Base-by-base conservation (phyloP, 2,329 filamentous ascomycete species). In the Arthrocladium fulminans region DNA sequence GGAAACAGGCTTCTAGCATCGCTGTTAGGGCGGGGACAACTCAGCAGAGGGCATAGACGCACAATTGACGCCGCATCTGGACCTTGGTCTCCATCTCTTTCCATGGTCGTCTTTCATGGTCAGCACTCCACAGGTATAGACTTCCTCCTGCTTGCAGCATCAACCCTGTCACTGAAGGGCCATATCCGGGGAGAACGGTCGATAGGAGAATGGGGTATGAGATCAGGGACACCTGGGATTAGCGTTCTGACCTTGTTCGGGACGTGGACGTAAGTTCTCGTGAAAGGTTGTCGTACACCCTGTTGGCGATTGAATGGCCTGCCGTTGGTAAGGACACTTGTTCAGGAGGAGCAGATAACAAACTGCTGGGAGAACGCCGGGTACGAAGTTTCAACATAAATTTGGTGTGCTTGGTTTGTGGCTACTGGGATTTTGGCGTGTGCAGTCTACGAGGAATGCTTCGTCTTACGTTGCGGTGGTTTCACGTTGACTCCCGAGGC, bases 1-100 rank as follows among this genome's bases (percentile, higher is more conserved):
- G 17, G 71, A 73, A 3, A 73, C 71, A 3, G 71, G 70, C 61
- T 64, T 68, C 47, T 42, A 25, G 13, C 22, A 20, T 22, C 27
- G 23, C 17, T 15, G 23, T 43, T 37, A 37, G 29, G n/a, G 23
- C 37, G 23, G 4, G 39, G 13, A 8, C 10, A 13, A 22, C 7
- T 12, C 20, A 19, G 22, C 19, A 2, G 27, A 8, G 17, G 29
- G 25, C 12, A 19, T 23, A 12, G 24, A 35, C 37, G 4, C 25
- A 43, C 46, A 46, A 48, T 32, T 19, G 45, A 41, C 17, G 45
- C 45, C 15, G 29, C 43, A 29, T 41, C 42, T 46, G 42, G 37
- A 48, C 52, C 49, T 49, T 53, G 44, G 46, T 56, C 47, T 27
- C 43, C 46, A 30, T 56, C 51, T 39, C 48, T 42, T 48, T 51